Evolutionary conservation across 2,329 filamentous ascomycete genomes (phyloP).

Genomic region (Celoporthe dispersa): DNA sequence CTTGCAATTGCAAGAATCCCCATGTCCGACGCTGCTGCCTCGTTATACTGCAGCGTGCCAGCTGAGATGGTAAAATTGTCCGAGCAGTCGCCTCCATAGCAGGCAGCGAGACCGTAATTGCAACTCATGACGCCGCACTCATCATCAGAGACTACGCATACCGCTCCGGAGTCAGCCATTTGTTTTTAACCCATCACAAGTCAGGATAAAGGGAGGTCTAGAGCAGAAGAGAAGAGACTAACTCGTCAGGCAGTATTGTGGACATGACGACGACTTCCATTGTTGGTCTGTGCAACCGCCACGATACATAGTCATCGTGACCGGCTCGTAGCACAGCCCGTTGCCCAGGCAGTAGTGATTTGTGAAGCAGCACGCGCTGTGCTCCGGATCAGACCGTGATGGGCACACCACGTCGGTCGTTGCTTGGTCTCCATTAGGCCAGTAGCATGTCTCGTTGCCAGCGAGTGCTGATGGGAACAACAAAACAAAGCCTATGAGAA

Average conservation of each 20-base stretch:
- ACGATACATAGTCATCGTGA: conserved; percentile 15
- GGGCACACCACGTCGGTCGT: conserved; percentile 5
- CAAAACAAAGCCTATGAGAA: background rate
- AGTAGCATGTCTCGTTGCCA: conserved; percentile 9
- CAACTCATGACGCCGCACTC: conserved; percentile 6
- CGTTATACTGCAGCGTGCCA: conserved; percentile 4
- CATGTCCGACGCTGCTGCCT: conserved; percentile 9
- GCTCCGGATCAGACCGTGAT: background rate
- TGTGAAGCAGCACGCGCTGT: conserved; percentile 16
- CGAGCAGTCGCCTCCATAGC: conserved; percentile 2
- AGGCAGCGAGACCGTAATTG: background rate
- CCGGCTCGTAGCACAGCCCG: conserved; percentile 10
- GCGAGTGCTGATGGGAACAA: background rate
- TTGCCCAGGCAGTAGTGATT: conserved; percentile 17
- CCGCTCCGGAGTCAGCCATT: background rate
- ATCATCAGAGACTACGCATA: background rate
- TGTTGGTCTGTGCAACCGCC: conserved; percentile 18
- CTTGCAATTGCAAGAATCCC: background rate
- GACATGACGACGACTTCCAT: conserved; percentile 6
- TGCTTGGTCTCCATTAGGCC: conserved; percentile 9
- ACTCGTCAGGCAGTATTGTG: conserved; percentile 3
- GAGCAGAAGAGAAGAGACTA: background rate
- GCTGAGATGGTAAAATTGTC: conserved; percentile 10
- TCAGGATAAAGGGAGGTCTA: background rate
- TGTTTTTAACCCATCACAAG: background rate